Evolutionary conservation across 257 asterid species (phyloP).

Genomic region (Solanum gracilifrons): DNA sequence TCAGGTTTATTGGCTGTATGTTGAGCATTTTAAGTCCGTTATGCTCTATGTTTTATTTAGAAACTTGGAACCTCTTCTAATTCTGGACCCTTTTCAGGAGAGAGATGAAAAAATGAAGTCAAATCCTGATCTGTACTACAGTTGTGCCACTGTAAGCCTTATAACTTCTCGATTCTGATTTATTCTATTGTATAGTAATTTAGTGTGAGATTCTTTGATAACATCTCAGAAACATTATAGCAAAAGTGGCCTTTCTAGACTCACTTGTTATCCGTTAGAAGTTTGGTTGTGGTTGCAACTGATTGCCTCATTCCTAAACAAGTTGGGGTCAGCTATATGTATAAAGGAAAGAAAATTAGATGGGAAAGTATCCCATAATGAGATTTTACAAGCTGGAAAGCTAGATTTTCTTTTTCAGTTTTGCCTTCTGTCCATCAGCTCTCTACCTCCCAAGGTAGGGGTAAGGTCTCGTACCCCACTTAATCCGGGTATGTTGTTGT

Average conservation of each 20-base stretch:
- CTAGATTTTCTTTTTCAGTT: neutral
- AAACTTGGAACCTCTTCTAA: neutral
- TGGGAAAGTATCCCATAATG: neutral
- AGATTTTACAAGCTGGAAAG: neutral
- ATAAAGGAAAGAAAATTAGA: neutral
- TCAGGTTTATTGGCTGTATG: neutral
- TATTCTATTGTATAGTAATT: neutral
- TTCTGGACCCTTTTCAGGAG: slow-evolving; percentile 43
- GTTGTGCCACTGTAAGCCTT: slow-evolving; percentile 73
- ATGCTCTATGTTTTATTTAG: neutral
- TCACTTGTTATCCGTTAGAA: neutral
- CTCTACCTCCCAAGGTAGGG: neutral
- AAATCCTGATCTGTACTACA: slow-evolving; percentile 84
- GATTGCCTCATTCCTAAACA: neutral
- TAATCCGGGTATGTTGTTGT: neutral
- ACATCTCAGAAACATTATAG: neutral
- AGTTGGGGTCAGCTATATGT: neutral
- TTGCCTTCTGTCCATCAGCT: neutral
- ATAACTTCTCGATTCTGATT: neutral
- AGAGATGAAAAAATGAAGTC: slow-evolving; percentile 75
- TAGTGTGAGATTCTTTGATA: neutral
- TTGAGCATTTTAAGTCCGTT: neutral
- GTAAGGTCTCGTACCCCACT: neutral
- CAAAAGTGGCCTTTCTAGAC: neutral
- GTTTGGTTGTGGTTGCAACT: neutral